Evolutionary conservation across 2,329 filamentous ascomycete genomes (phyloP).

Genomic region (Anisogramma anomala): DNA sequence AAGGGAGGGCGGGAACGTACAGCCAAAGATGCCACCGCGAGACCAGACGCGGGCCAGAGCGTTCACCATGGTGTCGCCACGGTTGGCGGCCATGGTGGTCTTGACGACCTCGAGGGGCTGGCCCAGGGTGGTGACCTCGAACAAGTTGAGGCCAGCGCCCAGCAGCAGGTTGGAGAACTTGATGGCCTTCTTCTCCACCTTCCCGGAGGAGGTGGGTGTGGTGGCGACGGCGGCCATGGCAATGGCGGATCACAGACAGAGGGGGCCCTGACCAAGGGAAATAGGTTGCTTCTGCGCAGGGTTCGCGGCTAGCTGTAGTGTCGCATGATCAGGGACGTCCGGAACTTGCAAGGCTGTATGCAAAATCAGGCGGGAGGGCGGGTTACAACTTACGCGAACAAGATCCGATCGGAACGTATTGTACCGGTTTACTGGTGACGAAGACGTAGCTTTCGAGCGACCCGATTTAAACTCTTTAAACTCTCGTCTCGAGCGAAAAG

Average conservation of each 20-base stretch:
- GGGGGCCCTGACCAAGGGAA: conserved; percentile 97
- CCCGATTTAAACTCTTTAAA: no score
- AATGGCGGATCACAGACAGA: conserved; percentile 30
- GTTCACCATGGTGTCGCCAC: conserved; percentile 71
- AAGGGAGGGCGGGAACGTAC: conserved; percentile 44
- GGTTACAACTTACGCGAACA: no score
- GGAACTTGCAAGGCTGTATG: no score
- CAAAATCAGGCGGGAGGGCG: no score
- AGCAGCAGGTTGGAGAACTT: conserved; percentile 99
- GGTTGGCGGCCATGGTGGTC: conserved; percentile 98
- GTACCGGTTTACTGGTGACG: no score
- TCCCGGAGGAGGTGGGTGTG: conserved; percentile 37
- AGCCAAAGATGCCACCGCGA: conserved; percentile 86
- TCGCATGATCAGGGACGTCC: no score
- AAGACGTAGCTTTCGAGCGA: no score
- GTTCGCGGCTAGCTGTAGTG: conserved; percentile 16
- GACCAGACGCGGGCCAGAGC: conserved; percentile 83
- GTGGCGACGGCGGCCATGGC: conserved; percentile 52
- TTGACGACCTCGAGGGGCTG: conserved; percentile 96
- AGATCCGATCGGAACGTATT: no score
- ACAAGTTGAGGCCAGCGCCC: conserved; percentile 88
- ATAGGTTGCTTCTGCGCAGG: conserved; percentile 73
- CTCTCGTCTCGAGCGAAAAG: no score
- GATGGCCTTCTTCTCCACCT: conserved; percentile 96
- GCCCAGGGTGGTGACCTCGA: conserved; percentile 60